phyloP scores from a whole-genome alignment of 2,329 filamentous ascomycete genomes.

The Exophiala spinifera region DNA sequence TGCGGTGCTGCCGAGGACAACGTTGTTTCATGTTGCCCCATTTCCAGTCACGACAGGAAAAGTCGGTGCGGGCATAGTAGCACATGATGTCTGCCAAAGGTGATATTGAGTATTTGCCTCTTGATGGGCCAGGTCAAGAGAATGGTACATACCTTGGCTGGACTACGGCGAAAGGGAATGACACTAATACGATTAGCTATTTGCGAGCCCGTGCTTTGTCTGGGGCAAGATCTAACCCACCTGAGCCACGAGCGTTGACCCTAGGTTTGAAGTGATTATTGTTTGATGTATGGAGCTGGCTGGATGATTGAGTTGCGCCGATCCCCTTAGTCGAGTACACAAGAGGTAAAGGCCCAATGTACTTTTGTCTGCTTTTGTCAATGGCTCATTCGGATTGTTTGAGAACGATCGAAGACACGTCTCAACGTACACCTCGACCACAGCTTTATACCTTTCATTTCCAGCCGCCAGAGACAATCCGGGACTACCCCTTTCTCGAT shows the following conservation, averaged over 20 bases:
- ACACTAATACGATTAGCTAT: too few species aligned
- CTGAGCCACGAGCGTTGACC: neutral
- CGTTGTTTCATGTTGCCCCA: slow-evolving; percentile 31
- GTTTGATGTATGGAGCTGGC: neutral
- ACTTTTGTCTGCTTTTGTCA: too few species aligned
- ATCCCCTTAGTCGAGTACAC: neutral
- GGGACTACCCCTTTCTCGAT: neutral
- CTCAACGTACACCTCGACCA: too few species aligned
- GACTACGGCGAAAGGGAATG: too few species aligned
- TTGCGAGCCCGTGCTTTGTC: too few species aligned
- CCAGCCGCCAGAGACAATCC: neutral
- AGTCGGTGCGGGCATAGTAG: slow-evolving; percentile 26
- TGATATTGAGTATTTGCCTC: neutral
- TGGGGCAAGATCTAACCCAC: neutral
- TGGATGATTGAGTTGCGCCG: neutral
- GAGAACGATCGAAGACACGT: too few species aligned
- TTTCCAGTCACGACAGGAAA: slow-evolving; percentile 28
- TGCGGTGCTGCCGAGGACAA: slow-evolving; percentile 28
- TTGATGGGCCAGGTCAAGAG: neutral
- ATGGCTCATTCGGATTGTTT: too few species aligned
- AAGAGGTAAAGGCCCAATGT: neutral
- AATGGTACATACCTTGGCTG: neutral
- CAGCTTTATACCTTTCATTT: too few species aligned
- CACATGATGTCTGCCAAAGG: slow-evolving; percentile 17
- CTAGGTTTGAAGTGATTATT: neutral